These are phyloP conservation scores for Vitis hybrid DNA, from an alignment of 177 flowering plant genomes.

Conservation along the genomic window DNA sequence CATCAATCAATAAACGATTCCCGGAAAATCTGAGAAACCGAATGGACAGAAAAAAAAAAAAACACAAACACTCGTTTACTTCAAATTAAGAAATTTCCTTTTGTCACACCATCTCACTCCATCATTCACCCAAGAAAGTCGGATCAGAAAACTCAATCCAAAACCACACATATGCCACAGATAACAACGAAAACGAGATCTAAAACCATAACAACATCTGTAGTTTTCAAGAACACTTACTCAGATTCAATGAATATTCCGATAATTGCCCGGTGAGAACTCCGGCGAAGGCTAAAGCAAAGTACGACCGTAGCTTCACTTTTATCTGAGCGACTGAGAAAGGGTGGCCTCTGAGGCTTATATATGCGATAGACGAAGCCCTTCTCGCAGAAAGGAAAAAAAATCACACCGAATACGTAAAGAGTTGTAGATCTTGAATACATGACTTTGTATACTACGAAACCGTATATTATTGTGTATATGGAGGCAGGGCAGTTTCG, in stretches of 20 bases:
- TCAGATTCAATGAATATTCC: background rate
- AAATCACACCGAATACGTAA: too few relatives aligned
- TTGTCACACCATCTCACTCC: background rate
- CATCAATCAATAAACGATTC: background rate
- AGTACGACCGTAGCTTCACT: constrained; percentile 9
- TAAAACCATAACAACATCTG: background rate
- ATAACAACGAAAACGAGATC: constrained; percentile 4
- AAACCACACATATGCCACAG: background rate
- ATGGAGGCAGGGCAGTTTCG: background rate
- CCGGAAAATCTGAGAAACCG: background rate
- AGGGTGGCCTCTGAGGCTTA: background rate
- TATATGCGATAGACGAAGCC: constrained; percentile 2
- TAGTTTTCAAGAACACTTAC: background rate
- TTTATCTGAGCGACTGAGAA: background rate
- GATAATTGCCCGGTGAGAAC: constrained; percentile 3
- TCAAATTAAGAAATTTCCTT: too few relatives aligned
- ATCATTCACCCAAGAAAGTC: constrained; percentile 7
- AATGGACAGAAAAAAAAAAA: background rate
- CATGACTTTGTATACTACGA: background rate
- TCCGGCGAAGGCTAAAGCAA: too few relatives aligned
- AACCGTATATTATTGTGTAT: background rate
- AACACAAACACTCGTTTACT: too few relatives aligned
- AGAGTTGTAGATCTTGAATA: too few relatives aligned
- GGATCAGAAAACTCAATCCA: constrained; percentile 9
- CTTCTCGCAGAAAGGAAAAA: too few relatives aligned